These are phyloP conservation scores for Mortierella sp. DNA, from an alignment of 371 early-diverging fungal genomes.

Conservation along the genomic window DNA sequence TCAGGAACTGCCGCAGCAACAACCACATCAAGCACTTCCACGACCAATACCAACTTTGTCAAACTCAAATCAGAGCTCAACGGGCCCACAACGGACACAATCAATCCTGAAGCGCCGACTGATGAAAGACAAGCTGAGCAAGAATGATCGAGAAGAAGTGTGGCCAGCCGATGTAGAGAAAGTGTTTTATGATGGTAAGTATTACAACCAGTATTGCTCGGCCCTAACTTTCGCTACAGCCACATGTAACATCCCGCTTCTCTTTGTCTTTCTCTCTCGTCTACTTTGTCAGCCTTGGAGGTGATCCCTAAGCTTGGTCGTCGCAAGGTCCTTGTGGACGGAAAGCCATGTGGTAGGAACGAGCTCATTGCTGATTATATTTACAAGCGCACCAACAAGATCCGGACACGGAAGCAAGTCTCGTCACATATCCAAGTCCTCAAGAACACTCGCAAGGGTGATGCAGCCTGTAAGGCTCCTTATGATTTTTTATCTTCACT, in stretches of 20 bases:
- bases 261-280: no score
- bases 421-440: conserved; percentile 85
- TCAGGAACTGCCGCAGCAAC: conserved; percentile 7
- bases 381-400: conserved; percentile 70
- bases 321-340: conserved; percentile 68
- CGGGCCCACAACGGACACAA: conserved; percentile 22
- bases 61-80: background rate
- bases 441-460: conserved; percentile 76
- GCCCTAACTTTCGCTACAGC: no score
- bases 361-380: conserved; percentile 82
- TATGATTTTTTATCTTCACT: background rate
- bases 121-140: conserved; percentile 26
- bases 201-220: no score
- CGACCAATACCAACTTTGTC: background rate
- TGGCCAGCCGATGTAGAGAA: conserved; percentile 42
- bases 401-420: conserved; percentile 80
- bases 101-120: conserved; percentile 26
- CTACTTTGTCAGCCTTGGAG: conserved; percentile 71
- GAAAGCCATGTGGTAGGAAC: conserved; percentile 78
- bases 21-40: conserved; percentile 1
- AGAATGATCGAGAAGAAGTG: conserved; percentile 37
- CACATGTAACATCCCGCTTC: background rate
- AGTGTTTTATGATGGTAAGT: conserved; percentile 38
- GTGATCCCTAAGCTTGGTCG: conserved; percentile 68
- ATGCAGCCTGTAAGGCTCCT: conserved; percentile 60